Conservation (phyloP, 345 rosid genomes). For the Raphanus raphanistrum region DNA sequence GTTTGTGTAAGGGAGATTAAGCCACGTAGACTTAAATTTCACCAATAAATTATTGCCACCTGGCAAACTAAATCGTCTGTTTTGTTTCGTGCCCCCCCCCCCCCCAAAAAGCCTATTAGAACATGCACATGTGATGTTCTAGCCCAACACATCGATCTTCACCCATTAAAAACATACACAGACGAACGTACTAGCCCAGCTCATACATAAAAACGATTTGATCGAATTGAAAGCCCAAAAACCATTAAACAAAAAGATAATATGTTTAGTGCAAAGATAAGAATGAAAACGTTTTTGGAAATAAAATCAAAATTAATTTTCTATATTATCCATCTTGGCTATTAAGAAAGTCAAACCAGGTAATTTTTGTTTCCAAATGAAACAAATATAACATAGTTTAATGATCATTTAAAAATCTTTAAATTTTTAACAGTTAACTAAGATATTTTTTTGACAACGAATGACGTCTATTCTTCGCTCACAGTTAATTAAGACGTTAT, state of each 20-base stretch:
- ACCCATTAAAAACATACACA: not conserved
- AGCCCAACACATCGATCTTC: too few relatives aligned
- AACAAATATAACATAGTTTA: not conserved
- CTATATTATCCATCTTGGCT: not conserved
- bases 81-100: not conserved
- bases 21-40: constrained; percentile 27
- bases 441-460: not conserved
- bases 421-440: too few relatives aligned
- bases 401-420: not conserved
- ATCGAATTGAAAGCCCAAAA: not conserved
- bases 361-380: not conserved
- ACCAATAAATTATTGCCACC: constrained; percentile 31
- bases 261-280: not conserved
- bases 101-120: not conserved
- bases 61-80: not conserved
- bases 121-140: too few relatives aligned
- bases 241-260: not conserved
- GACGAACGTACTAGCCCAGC: not conserved
- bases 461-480: too few relatives aligned
- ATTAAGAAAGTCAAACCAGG: not conserved
- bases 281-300: not conserved
- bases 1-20: constrained; percentile 37
- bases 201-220: not conserved
- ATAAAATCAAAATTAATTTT: not conserved
- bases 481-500: too few relatives aligned